Evolutionary conservation across 139 green algal species (phyloP).

Genomic region (Pycnococcus provasolii): DNA sequence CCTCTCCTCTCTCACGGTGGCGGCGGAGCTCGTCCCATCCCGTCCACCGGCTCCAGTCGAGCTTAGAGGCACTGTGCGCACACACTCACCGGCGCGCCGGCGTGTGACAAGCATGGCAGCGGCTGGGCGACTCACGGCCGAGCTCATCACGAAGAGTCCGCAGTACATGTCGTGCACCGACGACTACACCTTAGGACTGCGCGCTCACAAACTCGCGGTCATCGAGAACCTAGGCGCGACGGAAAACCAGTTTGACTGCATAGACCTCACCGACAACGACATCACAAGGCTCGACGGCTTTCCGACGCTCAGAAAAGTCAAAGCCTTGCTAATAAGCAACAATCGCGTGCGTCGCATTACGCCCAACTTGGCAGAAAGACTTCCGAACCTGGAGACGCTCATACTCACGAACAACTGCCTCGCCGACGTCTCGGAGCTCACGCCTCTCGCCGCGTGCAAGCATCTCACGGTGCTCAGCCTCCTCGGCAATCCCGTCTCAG

Average conservation of each 20-base stretch:
- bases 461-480: constrained; percentile 68
- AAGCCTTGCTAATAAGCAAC: constrained; percentile 65
- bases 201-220: constrained; percentile 65
- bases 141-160: constrained; percentile 66
- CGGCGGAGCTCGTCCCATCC: too few species aligned
- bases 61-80: too few species aligned
- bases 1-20: too few species aligned
- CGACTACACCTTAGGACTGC: constrained; percentile 77
- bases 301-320: constrained; percentile 67
- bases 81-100: too few species aligned
- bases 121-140: constrained; percentile 50
- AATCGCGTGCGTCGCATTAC: constrained; percentile 77
- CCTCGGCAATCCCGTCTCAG: constrained; percentile 77
- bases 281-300: constrained; percentile 92
- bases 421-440: constrained; percentile 73
- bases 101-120: too few species aligned
- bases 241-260: constrained; percentile 95
- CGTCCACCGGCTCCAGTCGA: too few species aligned
- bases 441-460: constrained; percentile 56
- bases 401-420: constrained; percentile 89
- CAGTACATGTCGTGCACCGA: constrained; percentile 80
- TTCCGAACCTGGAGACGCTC: constrained; percentile 71
- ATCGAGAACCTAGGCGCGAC: constrained; percentile 91
- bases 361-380: constrained; percentile 45
- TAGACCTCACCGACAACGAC: constrained; percentile 93